A percentile compares a stretch with the other conserved stretches of the same genome.
Evolutionary conservation across 441 rosid species (phyloP).

Genomic region (Manihot esculenta): DNA sequence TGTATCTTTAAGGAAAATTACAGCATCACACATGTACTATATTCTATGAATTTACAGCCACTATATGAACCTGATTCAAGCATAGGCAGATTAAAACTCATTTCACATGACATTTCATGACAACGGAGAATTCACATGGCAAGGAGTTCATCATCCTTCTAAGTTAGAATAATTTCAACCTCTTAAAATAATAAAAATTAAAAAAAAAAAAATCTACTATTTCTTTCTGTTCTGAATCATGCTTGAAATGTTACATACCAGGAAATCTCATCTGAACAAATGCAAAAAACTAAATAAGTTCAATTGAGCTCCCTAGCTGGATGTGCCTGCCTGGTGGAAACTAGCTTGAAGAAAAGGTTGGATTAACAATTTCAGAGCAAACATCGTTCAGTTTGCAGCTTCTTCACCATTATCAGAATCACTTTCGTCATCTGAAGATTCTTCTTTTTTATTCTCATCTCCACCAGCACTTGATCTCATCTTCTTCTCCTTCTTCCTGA

Average conservation of each 20-base stretch:
- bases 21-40: too few relatives aligned
- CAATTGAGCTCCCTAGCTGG: neutral
- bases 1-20: too few relatives aligned
- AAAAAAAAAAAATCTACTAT: neutral
- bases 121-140: too few relatives aligned
- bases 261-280: neutral
- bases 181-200: too few relatives aligned
- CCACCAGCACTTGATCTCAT: constrained; percentile 36
- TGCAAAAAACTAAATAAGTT: neutral
- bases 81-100: too few relatives aligned
- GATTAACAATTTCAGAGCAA: neutral
- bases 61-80: too few relatives aligned
- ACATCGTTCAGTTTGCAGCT: constrained; percentile 20
- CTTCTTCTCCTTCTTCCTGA: constrained; percentile 69
- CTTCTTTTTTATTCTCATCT: constrained; percentile 46
- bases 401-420: constrained; percentile 42
- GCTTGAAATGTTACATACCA: neutral
- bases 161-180: neutral
- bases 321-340: neutral
- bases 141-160: too few relatives aligned
- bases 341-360: neutral
- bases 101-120: too few relatives aligned
- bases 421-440: constrained; percentile 42
- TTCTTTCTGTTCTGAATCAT: neutral
- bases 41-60: too few relatives aligned